These are phyloP conservation scores for Penicillium italicum DNA, from an alignment of 2,329 filamentous ascomycete species.

Conservation along the genomic window DNA sequence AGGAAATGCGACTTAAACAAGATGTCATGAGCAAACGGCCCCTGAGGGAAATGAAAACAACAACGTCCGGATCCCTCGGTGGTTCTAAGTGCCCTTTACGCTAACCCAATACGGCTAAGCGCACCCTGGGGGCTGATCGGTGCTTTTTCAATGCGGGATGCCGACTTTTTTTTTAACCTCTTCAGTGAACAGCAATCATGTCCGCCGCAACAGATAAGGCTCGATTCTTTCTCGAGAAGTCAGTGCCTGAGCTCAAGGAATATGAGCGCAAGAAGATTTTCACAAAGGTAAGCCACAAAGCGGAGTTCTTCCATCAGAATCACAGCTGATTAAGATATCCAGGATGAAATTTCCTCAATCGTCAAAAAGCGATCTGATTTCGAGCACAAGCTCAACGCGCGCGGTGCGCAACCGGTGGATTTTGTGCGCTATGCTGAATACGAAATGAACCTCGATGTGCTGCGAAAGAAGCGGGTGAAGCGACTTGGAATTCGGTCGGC, in stretches of 20 bases:
- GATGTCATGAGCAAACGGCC: constrained; percentile 24
- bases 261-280: constrained; percentile 93
- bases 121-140: constrained; percentile 9
- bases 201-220: constrained; percentile 87
- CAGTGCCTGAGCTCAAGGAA: constrained; percentile 86
- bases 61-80: constrained; percentile 25
- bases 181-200: constrained; percentile 52
- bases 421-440: constrained; percentile 79
- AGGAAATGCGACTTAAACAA: constrained; percentile 21
- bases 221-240: constrained; percentile 88
- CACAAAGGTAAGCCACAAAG: constrained; percentile 56
- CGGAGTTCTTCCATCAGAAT: constrained; percentile 3
- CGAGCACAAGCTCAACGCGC: constrained; percentile 83
- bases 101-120: constrained; percentile 22
- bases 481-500: constrained; percentile 72
- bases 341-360: constrained; percentile 88
- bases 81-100: constrained; percentile 13
- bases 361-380: constrained; percentile 88
- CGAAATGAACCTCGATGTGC: constrained; percentile 64
- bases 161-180: constrained; percentile 27
- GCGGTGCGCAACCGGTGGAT: constrained; percentile 70
- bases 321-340: constrained; percentile 12
- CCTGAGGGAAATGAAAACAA: constrained; percentile 30
- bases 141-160: constrained; percentile 31
- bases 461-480: constrained; percentile 78